Evolutionary conservation across 352 stramenopile species (phyloP).

Genomic region (Globisporangium nagaii): DNA sequence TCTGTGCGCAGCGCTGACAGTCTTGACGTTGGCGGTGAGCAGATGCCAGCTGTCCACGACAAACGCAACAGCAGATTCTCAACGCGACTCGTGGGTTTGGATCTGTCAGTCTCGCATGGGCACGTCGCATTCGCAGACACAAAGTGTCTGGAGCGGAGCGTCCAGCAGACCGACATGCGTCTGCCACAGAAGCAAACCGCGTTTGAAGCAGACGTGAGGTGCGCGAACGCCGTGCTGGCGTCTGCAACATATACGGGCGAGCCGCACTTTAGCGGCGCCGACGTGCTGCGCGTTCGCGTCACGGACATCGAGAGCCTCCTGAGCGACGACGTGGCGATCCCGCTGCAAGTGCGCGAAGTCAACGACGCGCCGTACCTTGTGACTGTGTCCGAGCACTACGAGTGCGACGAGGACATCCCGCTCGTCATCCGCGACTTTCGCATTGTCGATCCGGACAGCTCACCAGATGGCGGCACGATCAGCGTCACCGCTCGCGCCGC

Average conservation of each 20-base stretch:
- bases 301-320: slow-evolving; percentile 3
- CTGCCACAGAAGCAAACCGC: slow-evolving; percentile 1
- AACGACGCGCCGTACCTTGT: slow-evolving; percentile 69
- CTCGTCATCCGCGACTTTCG: slow-evolving; percentile 37
- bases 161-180: not conserved
- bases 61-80: not conserved
- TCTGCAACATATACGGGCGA: slow-evolving; percentile 32
- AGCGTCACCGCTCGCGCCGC: slow-evolving; percentile 20
- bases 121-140: slow-evolving; percentile 17
- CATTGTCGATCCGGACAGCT: slow-evolving; percentile 41
- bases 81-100: slow-evolving; percentile 14
- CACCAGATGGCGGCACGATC: slow-evolving; percentile 1
- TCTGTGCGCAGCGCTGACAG: slow-evolving; percentile 30
- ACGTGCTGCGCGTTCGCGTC: slow-evolving; percentile 32
- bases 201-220: slow-evolving; percentile 27
- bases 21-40: too few species aligned
- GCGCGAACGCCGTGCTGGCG: slow-evolving; percentile 32
- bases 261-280: slow-evolving; percentile 36
- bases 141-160: slow-evolving; percentile 19
- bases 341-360: slow-evolving; percentile 38
- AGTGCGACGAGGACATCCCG: slow-evolving; percentile 45
- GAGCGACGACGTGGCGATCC: slow-evolving; percentile 30
- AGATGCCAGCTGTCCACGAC: not conserved
- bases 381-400: slow-evolving; percentile 28
- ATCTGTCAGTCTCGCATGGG: slow-evolving; percentile 28